A percentile compares a stretch with the other conserved stretches of the same genome.
Evolutionary conservation across 78 protist genomes (phyloP).

Genomic region (Protostelium mycophagum): DNA sequence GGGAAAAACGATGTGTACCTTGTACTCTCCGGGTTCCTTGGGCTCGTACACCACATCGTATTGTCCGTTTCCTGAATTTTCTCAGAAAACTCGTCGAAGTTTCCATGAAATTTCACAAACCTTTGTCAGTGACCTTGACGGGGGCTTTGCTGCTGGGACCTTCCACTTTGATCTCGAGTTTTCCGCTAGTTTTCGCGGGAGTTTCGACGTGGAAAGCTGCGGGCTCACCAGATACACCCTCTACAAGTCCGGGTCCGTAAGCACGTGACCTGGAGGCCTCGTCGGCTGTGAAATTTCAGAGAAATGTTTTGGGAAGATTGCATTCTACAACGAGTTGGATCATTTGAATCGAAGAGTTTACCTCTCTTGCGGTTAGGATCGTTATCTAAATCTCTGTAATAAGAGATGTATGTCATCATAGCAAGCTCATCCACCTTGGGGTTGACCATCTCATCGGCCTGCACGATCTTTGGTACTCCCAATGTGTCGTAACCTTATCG

Average conservation of each 20-base stretch:
- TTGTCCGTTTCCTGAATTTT: conserved; percentile 45
- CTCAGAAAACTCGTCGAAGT: background rate
- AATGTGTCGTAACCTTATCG: conserved; percentile 10
- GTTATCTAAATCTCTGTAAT: conserved; percentile 13
- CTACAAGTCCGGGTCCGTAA: conserved; percentile 45
- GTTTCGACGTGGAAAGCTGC: conserved; percentile 54
- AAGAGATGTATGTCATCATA: conserved; percentile 59
- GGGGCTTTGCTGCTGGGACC: background rate
- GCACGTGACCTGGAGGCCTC: conserved; percentile 33
- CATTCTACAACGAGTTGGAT: background rate
- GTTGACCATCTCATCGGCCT: conserved; percentile 55
- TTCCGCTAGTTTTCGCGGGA: background rate
- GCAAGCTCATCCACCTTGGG: conserved; percentile 56
- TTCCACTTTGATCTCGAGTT: background rate
- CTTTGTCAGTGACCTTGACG: background rate
- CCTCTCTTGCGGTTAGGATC: background rate
- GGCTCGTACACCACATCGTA: conserved; percentile 63
- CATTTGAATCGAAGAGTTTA: background rate
- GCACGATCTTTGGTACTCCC: conserved; percentile 68
- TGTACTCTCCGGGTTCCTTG: conserved; percentile 50
- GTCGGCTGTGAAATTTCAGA: background rate
- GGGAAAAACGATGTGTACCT: conserved; percentile 39
- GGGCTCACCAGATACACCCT: conserved; percentile 28
- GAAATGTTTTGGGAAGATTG: background rate
- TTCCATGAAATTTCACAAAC: background rate